Conservation (phyloP, 192 early-diverging fungal species). For the Coemansia sp. region DNA sequence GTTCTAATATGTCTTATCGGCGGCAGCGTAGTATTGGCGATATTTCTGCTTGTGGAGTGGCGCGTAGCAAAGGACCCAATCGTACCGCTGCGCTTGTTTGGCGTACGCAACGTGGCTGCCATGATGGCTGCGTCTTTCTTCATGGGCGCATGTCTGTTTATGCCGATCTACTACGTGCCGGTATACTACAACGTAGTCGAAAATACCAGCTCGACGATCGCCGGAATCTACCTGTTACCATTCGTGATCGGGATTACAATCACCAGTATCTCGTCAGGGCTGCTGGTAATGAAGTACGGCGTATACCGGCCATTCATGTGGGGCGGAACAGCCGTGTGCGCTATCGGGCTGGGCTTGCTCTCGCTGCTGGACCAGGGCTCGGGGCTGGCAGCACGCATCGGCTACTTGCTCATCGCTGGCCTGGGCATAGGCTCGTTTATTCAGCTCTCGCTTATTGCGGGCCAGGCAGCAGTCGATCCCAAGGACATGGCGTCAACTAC, state of each 20-base stretch:
- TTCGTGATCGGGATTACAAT: conserved; percentile 62
- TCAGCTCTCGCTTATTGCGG: conserved; percentile 72
- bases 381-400: conserved; percentile 58
- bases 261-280: conserved; percentile 67
- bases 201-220: conserved; percentile 61
- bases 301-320: conserved; percentile 72
- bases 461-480: conserved; percentile 66
- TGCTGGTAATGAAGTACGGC: conserved; percentile 64
- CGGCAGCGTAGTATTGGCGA: conserved; percentile 53
- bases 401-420: conserved; percentile 73
- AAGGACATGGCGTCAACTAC: conserved; percentile 72
- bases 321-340: conserved; percentile 67
- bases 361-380: conserved; percentile 58
- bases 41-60: conserved; percentile 60
- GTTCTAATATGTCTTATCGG: conserved; percentile 63
- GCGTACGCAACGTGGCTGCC: conserved; percentile 59
- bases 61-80: conserved; percentile 65
- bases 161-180: conserved; percentile 67
- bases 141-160: conserved; percentile 66
- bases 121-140: conserved; percentile 61
- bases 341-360: conserved; percentile 67
- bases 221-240: conserved; percentile 63
- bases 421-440: conserved; percentile 75
- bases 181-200: conserved; percentile 68
- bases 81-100: conserved; percentile 66